Base-by-base conservation (phyloP, 176 grass and related monocot genomes). In the Stipa capillata region DNA sequence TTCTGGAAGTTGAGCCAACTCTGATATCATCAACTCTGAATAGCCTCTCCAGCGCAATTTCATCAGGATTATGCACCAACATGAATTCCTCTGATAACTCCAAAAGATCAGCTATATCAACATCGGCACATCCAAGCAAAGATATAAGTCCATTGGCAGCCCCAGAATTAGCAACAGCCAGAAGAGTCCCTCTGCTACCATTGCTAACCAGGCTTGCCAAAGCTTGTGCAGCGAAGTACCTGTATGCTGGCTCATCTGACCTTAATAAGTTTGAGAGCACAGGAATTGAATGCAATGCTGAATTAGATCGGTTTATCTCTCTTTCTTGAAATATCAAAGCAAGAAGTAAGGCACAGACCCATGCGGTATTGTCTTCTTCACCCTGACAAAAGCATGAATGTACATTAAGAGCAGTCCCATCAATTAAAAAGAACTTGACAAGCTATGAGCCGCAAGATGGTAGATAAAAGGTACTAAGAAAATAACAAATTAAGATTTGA, bases 1-100 rank as follows among this genome's bases (percentile, higher is more conserved):
- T 99, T 79, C 89, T 91, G 68, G 92, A 91, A 86, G 97, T 91
- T 81, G 92, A 29, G 24, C 97, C 88, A 84, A 91, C 74, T 70
- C 92, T 86, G 63, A 99, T 96, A 61, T 99, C 97, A 93, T 99
- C 97, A 79, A 99, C 97, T 79, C 97, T 91, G 66, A 99, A 99
- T 83, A 99, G 58, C 69, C 88, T 93, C 67, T 99, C 97, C 29
- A 99, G 74, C 24, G 97, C 66, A 87, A 96, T 85, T 87, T 99
- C 78, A 84, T 99, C 92, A 69, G 92, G 97, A 79, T 93, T 96
- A 71, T 37, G 86, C 37, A 89, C 82, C 84, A 99, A 81, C 76
- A 87, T 84, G 71, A 99, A 99, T 89, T 99, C 97, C 78, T 96
- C 90, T 28, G 97, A 91, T 58, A 99, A 81, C 65, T 93, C 97